Evolutionary conservation across 768 basidiomycete species (phyloP), one percentile per base, ranked within the genome.

Genomic region (Galerina sulciceps): DNA sequence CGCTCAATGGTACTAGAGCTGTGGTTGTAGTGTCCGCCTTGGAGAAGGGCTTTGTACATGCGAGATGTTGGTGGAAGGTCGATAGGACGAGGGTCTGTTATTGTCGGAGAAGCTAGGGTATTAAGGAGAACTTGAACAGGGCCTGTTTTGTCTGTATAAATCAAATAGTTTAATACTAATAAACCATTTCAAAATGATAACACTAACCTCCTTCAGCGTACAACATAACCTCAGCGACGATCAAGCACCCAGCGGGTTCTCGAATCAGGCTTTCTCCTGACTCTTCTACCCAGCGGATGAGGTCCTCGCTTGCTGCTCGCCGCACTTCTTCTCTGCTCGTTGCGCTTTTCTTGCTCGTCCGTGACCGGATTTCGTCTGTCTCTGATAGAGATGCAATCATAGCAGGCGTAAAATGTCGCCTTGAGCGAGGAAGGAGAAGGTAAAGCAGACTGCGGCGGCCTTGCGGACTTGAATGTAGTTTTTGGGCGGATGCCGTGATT

Each of bases 1-100:
- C 71, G 79, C 34, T 83, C 81, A 37, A 96, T 76, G 2, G 80
- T 60, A 18, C 80, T 79, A 2, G 85, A 81, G 0, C 81, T 70
- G 34, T 86, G 88, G 59, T 85, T 87, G 73, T 87, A 97, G 69
- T 96, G 94, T 0, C 95, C 95, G 5, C 95, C 95, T 69, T 96
- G 93, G 1, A 97, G 80, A 6, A 97, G 85, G 6, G 86, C 87
- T 71, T 97, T 97, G 81, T 93, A 96, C 48, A 95, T 68, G 40
- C 95, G 83, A 3, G 91, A 89, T 0, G 89, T 84, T 65, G 94
- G 93, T 1, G 93, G 85, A 11, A 94, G 80, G 67, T 96, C 89
- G 57, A 96, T 89, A 14, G 84, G 82, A 72, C 94, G 92, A 0
- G 82, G 80, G 10, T 78, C 66, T 18, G 85, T 79, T 0, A 88